Percentiles rank a stretch among this genome's conserved stretches.
Conservation (phyloP, 257 asterid genomes). For the Gentiana straminea region DNA sequence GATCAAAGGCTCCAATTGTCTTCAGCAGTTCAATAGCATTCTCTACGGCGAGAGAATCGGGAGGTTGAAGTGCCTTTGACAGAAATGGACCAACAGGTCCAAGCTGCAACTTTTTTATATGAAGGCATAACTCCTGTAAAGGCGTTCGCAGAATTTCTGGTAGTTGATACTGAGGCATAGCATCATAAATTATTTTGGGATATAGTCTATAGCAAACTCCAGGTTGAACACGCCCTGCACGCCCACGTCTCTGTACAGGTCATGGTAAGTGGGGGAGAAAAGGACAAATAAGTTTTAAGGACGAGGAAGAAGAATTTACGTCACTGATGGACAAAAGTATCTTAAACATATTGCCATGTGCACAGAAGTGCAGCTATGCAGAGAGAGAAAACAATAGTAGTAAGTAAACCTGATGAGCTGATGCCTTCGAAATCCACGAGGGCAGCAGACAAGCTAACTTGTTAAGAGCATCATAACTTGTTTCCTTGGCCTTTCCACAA, state of each 20-base stretch:
- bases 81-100: constrained; percentile 64
- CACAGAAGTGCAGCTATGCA: neutral
- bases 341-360: neutral
- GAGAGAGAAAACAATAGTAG: constrained; percentile 1
- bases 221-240: constrained; percentile 97
- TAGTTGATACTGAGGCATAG: constrained; percentile 81
- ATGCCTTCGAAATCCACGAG: constrained; percentile 99
- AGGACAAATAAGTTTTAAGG: constrained; percentile 1
- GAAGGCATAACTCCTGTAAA: constrained; percentile 91
- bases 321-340: neutral
- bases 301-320: neutral
- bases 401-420: constrained; percentile 78
- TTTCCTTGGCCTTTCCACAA: constrained; percentile 98
- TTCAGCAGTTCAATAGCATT: constrained; percentile 93
- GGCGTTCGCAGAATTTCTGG: constrained; percentile 99
- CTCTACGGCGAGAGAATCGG: constrained; percentile 78
- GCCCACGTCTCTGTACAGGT: constrained; percentile 82
- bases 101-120: constrained; percentile 80
- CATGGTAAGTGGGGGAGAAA: constrained; percentile 10
- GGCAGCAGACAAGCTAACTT: constrained; percentile 91
- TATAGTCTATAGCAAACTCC: constrained; percentile 88
- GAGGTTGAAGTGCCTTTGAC: constrained; percentile 93
- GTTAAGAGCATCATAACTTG: constrained; percentile 95
- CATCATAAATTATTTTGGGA: constrained; percentile 75
- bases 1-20: constrained; percentile 91